Evolutionary conservation across 352 stramenopile species (phyloP), one percentile per base, ranked within the genome.

Genomic region (Phytophthora citrophthora): DNA sequence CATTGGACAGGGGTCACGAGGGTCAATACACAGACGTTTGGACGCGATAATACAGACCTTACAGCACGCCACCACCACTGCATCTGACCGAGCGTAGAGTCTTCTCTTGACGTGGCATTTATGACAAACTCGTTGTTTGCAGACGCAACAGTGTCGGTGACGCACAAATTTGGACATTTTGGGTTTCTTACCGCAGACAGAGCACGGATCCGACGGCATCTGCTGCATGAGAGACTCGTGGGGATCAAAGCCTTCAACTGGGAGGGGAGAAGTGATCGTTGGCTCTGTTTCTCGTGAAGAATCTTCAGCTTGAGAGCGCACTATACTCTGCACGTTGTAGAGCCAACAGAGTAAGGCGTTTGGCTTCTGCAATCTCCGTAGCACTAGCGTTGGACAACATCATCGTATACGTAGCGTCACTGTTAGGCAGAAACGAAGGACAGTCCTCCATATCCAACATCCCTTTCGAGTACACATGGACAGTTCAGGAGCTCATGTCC

Each of bases 61-160:
- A 32, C 71, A 83, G 58, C 70, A 79, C 10, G 56, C 16, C 8
- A 79, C 64, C 16, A 56, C 58, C 9, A 78, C 52, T 8, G 72
- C 24, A 20, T 66, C 49, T 10, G 71, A 64, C 5, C 55, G 49
- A 13, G 64, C 61, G 8, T 80, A 61, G 12, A 83, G 48, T 13
- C 52, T 67, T 38, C 70, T 66, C 24, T 72, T 77, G 34, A 79
- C 70, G 31, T 72, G 50, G 54, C 74, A 82, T 38, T 79, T 79
- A 40, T 65, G 47, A 41, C 74, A 83, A 6, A 70, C 59, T 15
- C 39, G 44, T 10, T 61, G 49, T 3, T 48, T 56, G 51, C 74
- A 83, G 45, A 83, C 67, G 1, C 58, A 59, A 38, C 74, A 83
- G 11, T 5, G 24, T 15, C 58, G 55, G 39, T 64, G 50, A 3